A percentile compares a stretch with the other conserved stretches of the same genome.
Conservation (phyloP, 371 early-diverging fungal species). For the Mortierella sp. region DNA sequence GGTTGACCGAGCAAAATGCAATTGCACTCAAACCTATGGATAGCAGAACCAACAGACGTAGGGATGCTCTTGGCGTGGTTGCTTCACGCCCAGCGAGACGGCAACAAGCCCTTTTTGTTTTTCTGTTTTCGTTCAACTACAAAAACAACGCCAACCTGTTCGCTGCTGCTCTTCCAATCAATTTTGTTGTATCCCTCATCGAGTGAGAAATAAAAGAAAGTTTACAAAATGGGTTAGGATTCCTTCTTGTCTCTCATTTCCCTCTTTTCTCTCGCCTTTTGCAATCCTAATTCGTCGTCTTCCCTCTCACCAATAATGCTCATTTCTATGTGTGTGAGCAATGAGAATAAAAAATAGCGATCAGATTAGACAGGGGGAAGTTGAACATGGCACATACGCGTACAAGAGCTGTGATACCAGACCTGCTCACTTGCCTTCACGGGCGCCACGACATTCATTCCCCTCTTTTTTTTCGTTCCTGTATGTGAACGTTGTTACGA, state of each 20-base stretch:
- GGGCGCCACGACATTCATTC: background rate
- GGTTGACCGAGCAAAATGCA: background rate
- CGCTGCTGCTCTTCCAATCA: no score
- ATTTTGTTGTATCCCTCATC: background rate
- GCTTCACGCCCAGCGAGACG: background rate
- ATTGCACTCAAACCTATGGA: background rate
- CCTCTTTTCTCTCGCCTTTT: background rate
- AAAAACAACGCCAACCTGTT: background rate
- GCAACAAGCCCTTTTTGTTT: background rate
- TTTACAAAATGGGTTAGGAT: background rate
- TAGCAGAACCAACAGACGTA: background rate
- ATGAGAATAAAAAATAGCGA: background rate
- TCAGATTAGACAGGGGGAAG: background rate
- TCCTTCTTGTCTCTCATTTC: background rate
- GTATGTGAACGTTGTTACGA: background rate
- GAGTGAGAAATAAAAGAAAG: background rate
- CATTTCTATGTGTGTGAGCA: background rate
- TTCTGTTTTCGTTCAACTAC: background rate
- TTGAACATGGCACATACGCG: background rate
- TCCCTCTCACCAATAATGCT: background rate
- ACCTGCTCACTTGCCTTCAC: background rate
- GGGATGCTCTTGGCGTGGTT: background rate
- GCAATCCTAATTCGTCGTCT: background rate
- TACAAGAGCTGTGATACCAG: background rate
- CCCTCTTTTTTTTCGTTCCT: background rate